Evolutionary conservation across 257 asterid genomes (phyloP).

Genomic region (Buddleja alternifolia): DNA sequence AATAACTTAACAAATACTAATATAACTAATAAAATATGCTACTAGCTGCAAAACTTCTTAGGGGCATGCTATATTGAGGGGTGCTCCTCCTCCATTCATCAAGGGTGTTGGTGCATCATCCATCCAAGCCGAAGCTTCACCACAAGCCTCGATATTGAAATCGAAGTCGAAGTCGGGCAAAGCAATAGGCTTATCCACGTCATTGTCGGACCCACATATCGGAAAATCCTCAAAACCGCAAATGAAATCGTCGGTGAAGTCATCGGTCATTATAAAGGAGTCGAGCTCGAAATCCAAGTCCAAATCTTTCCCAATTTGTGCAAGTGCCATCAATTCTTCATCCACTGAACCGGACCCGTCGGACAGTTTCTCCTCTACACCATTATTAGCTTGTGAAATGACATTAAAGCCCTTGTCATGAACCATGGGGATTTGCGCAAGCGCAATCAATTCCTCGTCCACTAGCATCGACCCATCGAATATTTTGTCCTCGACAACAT

Average conservation of each 20-base stretch:
- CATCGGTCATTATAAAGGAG: slow-evolving; percentile 40
- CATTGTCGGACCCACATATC: slow-evolving; percentile 44
- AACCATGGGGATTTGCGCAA: slow-evolving; percentile 33
- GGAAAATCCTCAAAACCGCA: slow-evolving; percentile 55
- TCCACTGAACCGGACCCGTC: not conserved
- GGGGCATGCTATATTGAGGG: slow-evolving; percentile 83
- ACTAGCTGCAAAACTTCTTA: slow-evolving; percentile 78
- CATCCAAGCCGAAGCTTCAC: slow-evolving; percentile 62
- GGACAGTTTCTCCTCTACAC: no score
- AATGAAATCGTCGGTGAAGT: slow-evolving; percentile 46
- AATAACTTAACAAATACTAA: slow-evolving; percentile 22
- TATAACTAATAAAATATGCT: slow-evolving; percentile 4
- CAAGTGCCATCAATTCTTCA: slow-evolving; percentile 35
- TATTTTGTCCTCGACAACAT: slow-evolving; percentile 29
- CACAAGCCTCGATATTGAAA: slow-evolving; percentile 57
- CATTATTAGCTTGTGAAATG: slow-evolving; percentile 4
- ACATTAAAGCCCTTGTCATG: not conserved
- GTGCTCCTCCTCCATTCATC: slow-evolving; percentile 51
- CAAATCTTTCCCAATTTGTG: slow-evolving; percentile 49
- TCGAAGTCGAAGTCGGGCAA: slow-evolving; percentile 68
- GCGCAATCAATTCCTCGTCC: slow-evolving; percentile 37
- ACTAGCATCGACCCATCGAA: slow-evolving; percentile 14
- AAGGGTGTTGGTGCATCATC: slow-evolving; percentile 43
- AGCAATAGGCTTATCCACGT: slow-evolving; percentile 30
- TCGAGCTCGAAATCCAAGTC: slow-evolving; percentile 60